Percentiles rank a stretch among this genome's conserved stretches.
Evolutionary conservation across 768 basidiomycete genomes (phyloP).

Genomic region (Kwoniella botswanensis): DNA sequence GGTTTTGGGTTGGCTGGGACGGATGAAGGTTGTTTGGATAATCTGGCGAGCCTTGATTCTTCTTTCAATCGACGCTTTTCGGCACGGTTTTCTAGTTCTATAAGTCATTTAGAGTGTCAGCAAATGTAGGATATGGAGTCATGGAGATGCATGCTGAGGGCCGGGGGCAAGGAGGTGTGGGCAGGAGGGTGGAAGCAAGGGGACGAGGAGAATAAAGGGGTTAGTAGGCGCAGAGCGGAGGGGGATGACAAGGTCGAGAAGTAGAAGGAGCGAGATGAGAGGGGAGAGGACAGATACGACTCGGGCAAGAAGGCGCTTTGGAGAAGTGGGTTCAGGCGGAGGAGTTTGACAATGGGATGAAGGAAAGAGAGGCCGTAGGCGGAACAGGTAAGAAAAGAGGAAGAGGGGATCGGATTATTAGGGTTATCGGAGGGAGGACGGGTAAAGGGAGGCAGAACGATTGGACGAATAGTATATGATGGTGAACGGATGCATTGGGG

Average conservation of each 20-base stretch:
- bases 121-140: not conserved
- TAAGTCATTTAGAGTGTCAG: not conserved
- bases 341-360: no score
- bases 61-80: constrained; percentile 17
- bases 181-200: not conserved
- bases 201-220: not conserved
- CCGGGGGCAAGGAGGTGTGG: not conserved
- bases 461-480: no score
- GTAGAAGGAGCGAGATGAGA: not conserved
- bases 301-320: no score
- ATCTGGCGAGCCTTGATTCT: not conserved
- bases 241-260: not conserved
- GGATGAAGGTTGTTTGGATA: not conserved
- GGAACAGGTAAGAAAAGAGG: no score
- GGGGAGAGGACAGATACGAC: no score
- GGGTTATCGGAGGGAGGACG: no score
- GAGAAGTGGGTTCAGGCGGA: no score
- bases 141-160: no score
- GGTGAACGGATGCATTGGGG: no score
- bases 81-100: constrained; percentile 22
- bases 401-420: no score
- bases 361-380: no score
- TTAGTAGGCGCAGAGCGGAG: not conserved
- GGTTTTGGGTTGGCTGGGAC: not conserved
- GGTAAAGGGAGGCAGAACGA: no score